Percentiles rank a stretch among this genome's conserved stretches.
These are phyloP conservation scores for Agrocybe pediades DNA, from an alignment of 768 basidiomycete species.

Conservation along the genomic window DNA sequence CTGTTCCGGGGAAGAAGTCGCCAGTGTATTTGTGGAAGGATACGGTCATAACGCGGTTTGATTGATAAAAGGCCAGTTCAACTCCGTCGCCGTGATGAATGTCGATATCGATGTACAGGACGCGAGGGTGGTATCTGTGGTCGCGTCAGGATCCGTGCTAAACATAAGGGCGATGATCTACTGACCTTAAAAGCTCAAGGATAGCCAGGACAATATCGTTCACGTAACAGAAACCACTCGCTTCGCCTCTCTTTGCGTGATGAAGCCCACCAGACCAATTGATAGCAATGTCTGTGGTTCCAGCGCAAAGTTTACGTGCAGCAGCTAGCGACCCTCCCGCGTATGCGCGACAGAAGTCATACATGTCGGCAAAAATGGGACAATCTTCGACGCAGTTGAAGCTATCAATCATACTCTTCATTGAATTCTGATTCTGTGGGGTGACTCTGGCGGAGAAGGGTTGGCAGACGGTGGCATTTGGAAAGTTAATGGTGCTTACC, in stretches of 20 bases:
- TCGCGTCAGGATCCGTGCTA: background rate
- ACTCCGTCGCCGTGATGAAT: conserved; percentile 99
- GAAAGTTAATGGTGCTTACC: conserved; percentile 43
- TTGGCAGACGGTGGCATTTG: background rate
- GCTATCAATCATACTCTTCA: conserved; percentile 76
- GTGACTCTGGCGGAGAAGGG: conserved; percentile 63
- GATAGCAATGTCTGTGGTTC: conserved; percentile 93
- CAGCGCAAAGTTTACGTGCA: conserved; percentile 83
- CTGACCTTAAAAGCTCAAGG: conserved; percentile 83
- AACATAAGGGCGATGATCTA: background rate
- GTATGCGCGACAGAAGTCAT: conserved; percentile 93
- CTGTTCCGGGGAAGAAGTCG: conserved; percentile 98
- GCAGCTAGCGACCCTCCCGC: conserved; percentile 91
- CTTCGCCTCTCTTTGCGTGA: conserved; percentile 97
- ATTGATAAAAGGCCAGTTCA: conserved; percentile 96
- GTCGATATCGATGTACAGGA: conserved; percentile 98
- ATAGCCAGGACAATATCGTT: conserved; percentile 97
- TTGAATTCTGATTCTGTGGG: conserved; percentile 67
- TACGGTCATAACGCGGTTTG: conserved; percentile 97
- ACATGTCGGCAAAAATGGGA: conserved; percentile 94
- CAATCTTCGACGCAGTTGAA: conserved; percentile 98
- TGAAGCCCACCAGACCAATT: conserved; percentile 99
- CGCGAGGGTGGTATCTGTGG: conserved; percentile 86
- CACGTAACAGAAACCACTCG: conserved; percentile 97
- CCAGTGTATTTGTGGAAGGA: conserved; percentile 99